These are phyloP conservation scores for Exophiala xenobiotica DNA, from an alignment of 2,329 filamentous ascomycete genomes.

Conservation along the genomic window DNA sequence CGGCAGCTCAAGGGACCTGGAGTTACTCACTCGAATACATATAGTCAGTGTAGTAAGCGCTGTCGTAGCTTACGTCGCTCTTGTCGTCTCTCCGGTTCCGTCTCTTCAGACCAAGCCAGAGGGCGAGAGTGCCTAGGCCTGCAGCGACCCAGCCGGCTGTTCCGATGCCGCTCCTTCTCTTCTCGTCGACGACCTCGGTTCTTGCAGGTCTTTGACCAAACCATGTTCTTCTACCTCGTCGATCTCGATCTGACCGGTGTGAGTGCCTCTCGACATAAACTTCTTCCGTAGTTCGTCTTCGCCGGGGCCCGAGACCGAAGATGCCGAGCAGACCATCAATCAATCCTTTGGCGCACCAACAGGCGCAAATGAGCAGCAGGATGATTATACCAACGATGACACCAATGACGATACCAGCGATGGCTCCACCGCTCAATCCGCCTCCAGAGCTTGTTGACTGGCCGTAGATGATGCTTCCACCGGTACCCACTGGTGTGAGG, in stretches of 20 bases:
- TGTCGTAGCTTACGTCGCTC: constrained; percentile 38
- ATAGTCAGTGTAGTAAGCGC: constrained; percentile 42
- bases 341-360: constrained; percentile 43
- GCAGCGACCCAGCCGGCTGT: constrained; percentile 44
- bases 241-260: constrained; percentile 28
- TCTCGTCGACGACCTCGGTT: constrained; percentile 33
- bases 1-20: constrained; percentile 3
- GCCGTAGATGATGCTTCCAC: constrained; percentile 40
- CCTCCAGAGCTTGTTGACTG: constrained; percentile 33
- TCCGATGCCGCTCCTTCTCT: constrained; percentile 39
- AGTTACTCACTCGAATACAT: constrained; percentile 42
- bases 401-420: constrained; percentile 53
- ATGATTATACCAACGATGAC: constrained; percentile 47
- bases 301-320: constrained; percentile 41
- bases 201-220: constrained; percentile 42
- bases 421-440: constrained; percentile 50
- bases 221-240: constrained; percentile 37
- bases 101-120: constrained; percentile 48
- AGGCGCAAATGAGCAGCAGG: constrained; percentile 46
- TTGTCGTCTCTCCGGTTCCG: constrained; percentile 40
- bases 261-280: constrained; percentile 39
- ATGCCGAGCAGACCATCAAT: constrained; percentile 43
- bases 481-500: constrained; percentile 46
- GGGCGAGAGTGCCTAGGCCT: constrained; percentile 44
- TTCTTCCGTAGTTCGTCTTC: constrained; percentile 36